A percentile compares a stretch with the other conserved stretches of the same genome.
Conservation (phyloP, 108 stramenopile genomes). For the Cyclotella baltica region DNA sequence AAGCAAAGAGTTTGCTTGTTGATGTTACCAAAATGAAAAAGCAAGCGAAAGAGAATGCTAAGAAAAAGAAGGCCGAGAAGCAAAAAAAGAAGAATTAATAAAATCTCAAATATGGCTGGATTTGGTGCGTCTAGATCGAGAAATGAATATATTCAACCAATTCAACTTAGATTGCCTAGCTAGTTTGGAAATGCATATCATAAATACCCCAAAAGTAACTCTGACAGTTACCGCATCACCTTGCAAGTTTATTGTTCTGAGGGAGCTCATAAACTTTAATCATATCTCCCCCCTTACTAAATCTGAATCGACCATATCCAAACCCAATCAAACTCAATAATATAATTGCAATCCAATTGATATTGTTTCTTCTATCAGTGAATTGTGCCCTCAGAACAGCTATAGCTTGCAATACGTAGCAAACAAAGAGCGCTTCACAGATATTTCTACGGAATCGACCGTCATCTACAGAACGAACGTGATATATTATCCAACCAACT, state of each 20-base stretch:
- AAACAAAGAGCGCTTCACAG: constrained; percentile 82
- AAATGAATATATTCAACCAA: too few relatives aligned
- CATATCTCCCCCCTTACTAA: constrained; percentile 78
- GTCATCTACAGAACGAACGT: constrained; percentile 81
- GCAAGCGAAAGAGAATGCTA: constrained; percentile 50
- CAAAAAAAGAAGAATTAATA: constrained; percentile 34
- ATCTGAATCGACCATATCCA: constrained; percentile 80
- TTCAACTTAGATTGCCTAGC: too few relatives aligned
- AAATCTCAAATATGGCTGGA: not conserved
- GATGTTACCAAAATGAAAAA: constrained; percentile 72
- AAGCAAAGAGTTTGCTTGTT: constrained; percentile 76
- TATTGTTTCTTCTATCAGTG: constrained; percentile 61
- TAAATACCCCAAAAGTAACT: too few relatives aligned
- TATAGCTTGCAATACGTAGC: constrained; percentile 79
- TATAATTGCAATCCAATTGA: constrained; percentile 85
- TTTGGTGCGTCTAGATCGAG: too few relatives aligned
- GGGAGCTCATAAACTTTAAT: constrained; percentile 90
- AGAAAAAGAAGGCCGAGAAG: constrained; percentile 41
- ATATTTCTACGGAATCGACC: constrained; percentile 81
- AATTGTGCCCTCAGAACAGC: constrained; percentile 85
- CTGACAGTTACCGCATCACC: constrained; percentile 25
- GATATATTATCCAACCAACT: constrained; percentile 85
- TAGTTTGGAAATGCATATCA: too few relatives aligned
- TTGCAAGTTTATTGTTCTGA: constrained; percentile 32
- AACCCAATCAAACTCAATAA: constrained; percentile 61